Evolutionary conservation across 2,329 filamentous ascomycete species (phyloP).

Genomic region (Venturia aucupariae): DNA sequence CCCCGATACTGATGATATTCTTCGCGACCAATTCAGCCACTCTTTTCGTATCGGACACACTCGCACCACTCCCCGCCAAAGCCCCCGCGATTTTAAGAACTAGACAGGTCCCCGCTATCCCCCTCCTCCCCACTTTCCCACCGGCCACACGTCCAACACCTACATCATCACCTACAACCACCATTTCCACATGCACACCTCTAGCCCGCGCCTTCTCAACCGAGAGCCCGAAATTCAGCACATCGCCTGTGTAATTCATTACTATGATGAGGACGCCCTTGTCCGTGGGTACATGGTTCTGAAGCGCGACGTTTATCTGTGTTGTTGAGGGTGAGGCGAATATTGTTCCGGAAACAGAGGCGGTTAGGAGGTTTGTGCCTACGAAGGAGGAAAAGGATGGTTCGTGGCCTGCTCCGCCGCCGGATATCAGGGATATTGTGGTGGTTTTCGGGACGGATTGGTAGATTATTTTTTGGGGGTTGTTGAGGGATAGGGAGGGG

Average conservation of each 20-base stretch:
- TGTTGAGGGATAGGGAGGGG: slow-evolving; percentile 70
- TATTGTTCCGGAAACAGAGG: slow-evolving; percentile 21
- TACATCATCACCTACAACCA: slow-evolving; percentile 85
- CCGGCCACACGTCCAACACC: slow-evolving; percentile 73
- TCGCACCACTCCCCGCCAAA: slow-evolving; percentile 57
- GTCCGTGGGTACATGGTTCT: slow-evolving; percentile 59
- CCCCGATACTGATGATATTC: slow-evolving; percentile 78
- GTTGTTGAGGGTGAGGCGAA: slow-evolving; percentile 21
- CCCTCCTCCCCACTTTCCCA: slow-evolving; percentile 86
- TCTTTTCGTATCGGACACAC: slow-evolving; percentile 59
- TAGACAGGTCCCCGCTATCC: slow-evolving; percentile 83
- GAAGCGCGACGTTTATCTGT: slow-evolving; percentile 54
- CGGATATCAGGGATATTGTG: slow-evolving; percentile 20
- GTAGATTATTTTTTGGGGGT: slow-evolving; percentile 76
- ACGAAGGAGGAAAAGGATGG: slow-evolving; percentile 22
- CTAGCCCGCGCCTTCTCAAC: slow-evolving; percentile 83
- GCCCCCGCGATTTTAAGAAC: slow-evolving; percentile 88
- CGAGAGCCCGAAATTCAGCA: slow-evolving; percentile 88
- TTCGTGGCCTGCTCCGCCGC: slow-evolving; percentile 23
- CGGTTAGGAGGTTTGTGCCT: slow-evolving; percentile 20
- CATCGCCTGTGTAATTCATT: slow-evolving; percentile 76
- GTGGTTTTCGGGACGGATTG: slow-evolving; percentile 46
- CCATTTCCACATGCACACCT: slow-evolving; percentile 73
- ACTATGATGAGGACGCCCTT: slow-evolving; percentile 80
- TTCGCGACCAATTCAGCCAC: slow-evolving; percentile 62